Evolutionary conservation across 148 eudicot genomes (phyloP).

Genomic region (Rhododendron kiyosumense): DNA sequence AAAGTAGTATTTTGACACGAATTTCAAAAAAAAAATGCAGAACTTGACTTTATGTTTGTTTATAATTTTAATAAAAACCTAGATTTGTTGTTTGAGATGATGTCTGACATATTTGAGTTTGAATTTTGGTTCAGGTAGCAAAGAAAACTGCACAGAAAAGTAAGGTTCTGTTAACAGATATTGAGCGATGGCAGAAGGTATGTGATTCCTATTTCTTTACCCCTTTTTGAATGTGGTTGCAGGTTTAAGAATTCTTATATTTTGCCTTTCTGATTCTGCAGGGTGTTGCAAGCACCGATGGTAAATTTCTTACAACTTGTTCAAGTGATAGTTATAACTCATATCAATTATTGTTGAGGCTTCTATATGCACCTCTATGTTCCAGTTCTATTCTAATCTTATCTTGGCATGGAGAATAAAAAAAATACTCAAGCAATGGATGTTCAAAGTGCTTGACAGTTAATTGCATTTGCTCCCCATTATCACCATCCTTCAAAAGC

Average conservation of each 20-base stretch:
- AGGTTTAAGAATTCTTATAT: conserved; percentile 19
- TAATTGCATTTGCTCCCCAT: not conserved
- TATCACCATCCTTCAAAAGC: conserved; percentile 4
- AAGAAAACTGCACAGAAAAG: conserved; percentile 92
- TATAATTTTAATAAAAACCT: not conserved
- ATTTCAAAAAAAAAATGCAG: not conserved
- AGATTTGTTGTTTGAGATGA: not conserved
- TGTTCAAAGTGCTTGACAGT: not conserved
- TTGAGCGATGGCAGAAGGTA: conserved; percentile 99
- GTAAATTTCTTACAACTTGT: conserved; percentile 29
- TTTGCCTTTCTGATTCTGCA: conserved; percentile 29
- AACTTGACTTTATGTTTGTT: not conserved
- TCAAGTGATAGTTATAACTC: not conserved
- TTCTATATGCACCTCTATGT: not conserved
- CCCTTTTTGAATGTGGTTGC: not conserved
- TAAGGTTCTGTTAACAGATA: conserved; percentile 71
- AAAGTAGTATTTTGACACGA: not conserved
- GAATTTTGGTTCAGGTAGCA: conserved; percentile 56
- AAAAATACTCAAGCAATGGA: not conserved
- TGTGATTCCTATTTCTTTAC: not conserved
- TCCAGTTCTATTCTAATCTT: not conserved
- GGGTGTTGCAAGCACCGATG: conserved; percentile 96
- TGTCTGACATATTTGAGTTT: conserved; percentile 19
- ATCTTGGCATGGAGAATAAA: not conserved
- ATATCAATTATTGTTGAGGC: not conserved